Evolutionary conservation across 192 early-diverging fungal species (phyloP).

Genomic region (Lunasporangiospora selenospora): DNA sequence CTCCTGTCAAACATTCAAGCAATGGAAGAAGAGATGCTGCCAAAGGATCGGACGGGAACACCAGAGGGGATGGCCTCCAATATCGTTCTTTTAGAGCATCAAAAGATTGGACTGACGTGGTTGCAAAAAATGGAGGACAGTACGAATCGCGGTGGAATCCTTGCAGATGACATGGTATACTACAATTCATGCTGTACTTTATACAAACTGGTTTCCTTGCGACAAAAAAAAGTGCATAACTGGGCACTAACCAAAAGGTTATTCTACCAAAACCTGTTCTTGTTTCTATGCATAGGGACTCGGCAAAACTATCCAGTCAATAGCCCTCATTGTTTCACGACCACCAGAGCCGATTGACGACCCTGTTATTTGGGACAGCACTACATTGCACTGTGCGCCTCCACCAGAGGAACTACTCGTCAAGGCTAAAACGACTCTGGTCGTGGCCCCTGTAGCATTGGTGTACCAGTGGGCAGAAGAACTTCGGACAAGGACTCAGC

Average conservation of each 20-base stretch:
- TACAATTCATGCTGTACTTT: too few relatives aligned
- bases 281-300: conserved; percentile 47
- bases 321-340: conserved; percentile 59
- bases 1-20: conserved; percentile 45
- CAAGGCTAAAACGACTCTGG: conserved; percentile 64
- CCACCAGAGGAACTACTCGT: conserved; percentile 15
- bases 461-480: conserved; percentile 80
- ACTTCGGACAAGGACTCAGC: conserved; percentile 60
- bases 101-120: conserved; percentile 67
- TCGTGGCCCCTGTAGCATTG: conserved; percentile 73
- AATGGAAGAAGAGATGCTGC: conserved; percentile 33
- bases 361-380: conserved; percentile 19
- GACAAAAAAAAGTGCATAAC: too few relatives aligned
- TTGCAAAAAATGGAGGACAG: conserved; percentile 60
- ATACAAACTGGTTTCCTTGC: too few relatives aligned
- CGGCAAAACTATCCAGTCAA: conserved; percentile 79
- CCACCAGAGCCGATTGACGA: conserved; percentile 13
- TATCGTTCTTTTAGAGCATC: conserved; percentile 60
- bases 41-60: conserved; percentile 52
- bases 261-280: not conserved
- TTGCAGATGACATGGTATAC: conserved; percentile 71
- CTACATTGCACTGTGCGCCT: not conserved
- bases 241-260: too few relatives aligned
- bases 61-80: conserved; percentile 53
- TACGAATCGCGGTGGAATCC: conserved; percentile 60